Base-by-base conservation (phyloP, 108 stramenopile species). In the Ochromonas danica region DNA sequence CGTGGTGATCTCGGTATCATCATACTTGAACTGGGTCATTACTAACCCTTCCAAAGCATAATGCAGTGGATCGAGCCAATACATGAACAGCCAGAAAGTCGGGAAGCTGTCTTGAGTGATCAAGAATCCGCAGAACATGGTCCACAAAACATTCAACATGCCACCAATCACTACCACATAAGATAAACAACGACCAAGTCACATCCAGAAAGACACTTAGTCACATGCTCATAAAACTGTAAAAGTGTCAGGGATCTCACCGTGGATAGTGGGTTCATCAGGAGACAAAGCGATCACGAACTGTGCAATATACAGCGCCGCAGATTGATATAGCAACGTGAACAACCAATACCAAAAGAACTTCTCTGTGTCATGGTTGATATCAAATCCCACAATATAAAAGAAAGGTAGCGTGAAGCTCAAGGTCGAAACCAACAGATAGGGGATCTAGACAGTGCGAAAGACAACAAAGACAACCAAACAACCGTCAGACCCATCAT, bases 301-400 rank as follows among this genome's bases (percentile, higher is more conserved):
- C 22, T 67, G 0, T 30, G 39, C 70, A 14, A 36, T 38, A 30
- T 41, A 79, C 1, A 1, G 17, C 41, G 42, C 22, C 42, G 33
- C 14, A 14, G 60, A 17, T 6, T 1, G 27, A 22, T 25, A 61
- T 36, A 40, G 70, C 35, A 70, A 0, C 28, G 22, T 25, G 40
- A 81, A 67, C 1, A 63, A 63, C 83, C 83, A 85, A 77, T 81
- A 85, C 31, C 71, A 78, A 33, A 85, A 81, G 81, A 85, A 85
- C 28, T 81, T 36, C 1, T 81, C 79, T 35, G 83, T 79, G 1
- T 79, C 81, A 43, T 35, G 40, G n/a, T n/a, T n/a, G n/a, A n/a
- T n/a, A n/a, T n/a, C n/a, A n/a, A n/a, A n/a, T n/a, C n/a, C n/a
- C n/a, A n/a, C n/a, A n/a, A n/a, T n/a, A n/a, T 80, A 85, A 38